Evolutionary conservation across 805 yeast species (phyloP).

Genomic region (Yarrowia osloensis): DNA sequence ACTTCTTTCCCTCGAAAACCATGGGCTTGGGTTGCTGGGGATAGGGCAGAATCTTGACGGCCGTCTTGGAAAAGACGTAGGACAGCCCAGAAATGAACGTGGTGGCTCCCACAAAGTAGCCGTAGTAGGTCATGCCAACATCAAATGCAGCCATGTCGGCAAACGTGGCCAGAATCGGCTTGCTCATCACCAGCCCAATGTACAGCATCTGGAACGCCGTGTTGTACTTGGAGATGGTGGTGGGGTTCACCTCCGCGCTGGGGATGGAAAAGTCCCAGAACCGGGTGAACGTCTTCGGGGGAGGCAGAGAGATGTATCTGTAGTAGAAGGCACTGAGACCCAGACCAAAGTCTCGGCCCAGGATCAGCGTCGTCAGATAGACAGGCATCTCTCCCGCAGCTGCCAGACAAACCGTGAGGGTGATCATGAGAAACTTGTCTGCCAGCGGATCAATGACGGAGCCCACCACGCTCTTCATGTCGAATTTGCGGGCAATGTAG

Average conservation of each 20-base stretch:
- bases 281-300: constrained; percentile 70
- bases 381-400: constrained; percentile 68
- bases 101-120: constrained; percentile 63
- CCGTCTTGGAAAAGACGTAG: constrained; percentile 68
- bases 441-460: constrained; percentile 94
- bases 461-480: constrained; percentile 79
- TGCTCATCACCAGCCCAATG: constrained; percentile 62
- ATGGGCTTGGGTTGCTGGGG: constrained; percentile 2
- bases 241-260: constrained; percentile 86
- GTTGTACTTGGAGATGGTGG: constrained; percentile 79
- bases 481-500: constrained; percentile 76
- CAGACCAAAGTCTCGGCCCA: constrained; percentile 80
- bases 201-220: constrained; percentile 93
- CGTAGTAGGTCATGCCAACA: constrained; percentile 36
- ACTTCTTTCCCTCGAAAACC: constrained; percentile 27
- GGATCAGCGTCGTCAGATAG: constrained; percentile 57
- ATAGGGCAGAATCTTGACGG: constrained; percentile 55
- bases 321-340: constrained; percentile 71
- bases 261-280: constrained; percentile 79
- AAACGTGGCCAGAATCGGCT: constrained; percentile 51
- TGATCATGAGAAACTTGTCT: constrained; percentile 86
- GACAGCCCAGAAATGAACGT: constrained; percentile 78
- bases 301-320: constrained; percentile 71
- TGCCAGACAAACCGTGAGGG: constrained; percentile 76
- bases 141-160: constrained; percentile 39